Percentiles rank a stretch among this genome's conserved stretches.
Evolutionary conservation across 164 flowering plant genomes (phyloP).

Genomic region (Pachysandra terminalis): DNA sequence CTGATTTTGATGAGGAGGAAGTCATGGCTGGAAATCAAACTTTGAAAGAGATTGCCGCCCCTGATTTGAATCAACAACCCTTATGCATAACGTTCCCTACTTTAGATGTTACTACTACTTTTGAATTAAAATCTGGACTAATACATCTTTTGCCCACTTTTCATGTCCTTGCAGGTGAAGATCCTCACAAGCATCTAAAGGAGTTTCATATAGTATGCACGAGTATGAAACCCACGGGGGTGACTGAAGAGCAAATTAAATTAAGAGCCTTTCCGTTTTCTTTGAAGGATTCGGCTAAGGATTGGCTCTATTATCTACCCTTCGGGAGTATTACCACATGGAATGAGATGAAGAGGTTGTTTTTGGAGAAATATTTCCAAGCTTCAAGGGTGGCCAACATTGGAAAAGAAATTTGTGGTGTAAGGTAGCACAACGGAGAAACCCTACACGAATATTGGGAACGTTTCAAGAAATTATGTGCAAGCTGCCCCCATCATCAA

Average conservation of each 20-base stretch:
- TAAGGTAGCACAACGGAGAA: neutral
- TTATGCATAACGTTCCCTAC: neutral
- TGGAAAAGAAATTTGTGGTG: slow-evolving; percentile 2
- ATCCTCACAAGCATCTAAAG: slow-evolving; percentile 7
- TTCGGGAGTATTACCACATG: no score
- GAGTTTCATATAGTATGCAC: slow-evolving; percentile 11
- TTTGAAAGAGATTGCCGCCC: slow-evolving; percentile 2
- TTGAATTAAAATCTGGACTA: slow-evolving; percentile 11
- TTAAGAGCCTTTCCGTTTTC: slow-evolving; percentile 13
- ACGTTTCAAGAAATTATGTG: slow-evolving; percentile 11
- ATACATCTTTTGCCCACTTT: slow-evolving; percentile 12
- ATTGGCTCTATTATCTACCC: slow-evolving; percentile 9
- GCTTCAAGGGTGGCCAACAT: neutral
- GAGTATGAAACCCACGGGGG: slow-evolving; percentile 7
- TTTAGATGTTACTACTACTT: neutral
- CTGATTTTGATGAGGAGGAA: neutral
- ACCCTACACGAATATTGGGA: neutral
- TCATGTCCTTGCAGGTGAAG: slow-evolving; percentile 9
- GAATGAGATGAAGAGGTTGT: neutral
- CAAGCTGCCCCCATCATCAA: slow-evolving; percentile 14
- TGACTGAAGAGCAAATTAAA: slow-evolving; percentile 7
- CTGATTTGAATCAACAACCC: neutral
- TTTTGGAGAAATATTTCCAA: slow-evolving; percentile 12
- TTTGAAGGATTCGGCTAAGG: slow-evolving; percentile 7
- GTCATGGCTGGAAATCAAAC: slow-evolving; percentile 2